Evolutionary conservation across 176 grass and related monocot species (phyloP), one percentile per base, ranked within the genome.

Genomic region (Saccharum officinarum): DNA sequence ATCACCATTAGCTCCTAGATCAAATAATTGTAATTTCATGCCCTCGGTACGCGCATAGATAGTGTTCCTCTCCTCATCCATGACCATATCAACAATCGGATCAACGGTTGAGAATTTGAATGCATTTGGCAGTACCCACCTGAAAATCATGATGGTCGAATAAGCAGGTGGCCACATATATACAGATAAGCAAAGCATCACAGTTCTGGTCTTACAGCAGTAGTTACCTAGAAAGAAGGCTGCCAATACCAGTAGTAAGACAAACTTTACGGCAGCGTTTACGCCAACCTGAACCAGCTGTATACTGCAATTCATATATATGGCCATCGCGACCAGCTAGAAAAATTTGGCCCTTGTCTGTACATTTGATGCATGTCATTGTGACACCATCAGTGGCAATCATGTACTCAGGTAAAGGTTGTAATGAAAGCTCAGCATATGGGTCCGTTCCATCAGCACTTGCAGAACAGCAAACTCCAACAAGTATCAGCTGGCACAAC

Each of bases 281-380:
- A 85, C 86, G 89, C 96, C 96, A 98, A 45, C 93, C 89, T 46
- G 96, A 98, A 66, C 96, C 96, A 87, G 76, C 89, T 78, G 96
- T 92, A 76, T 98, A 98, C 72, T 94, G 86, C 62, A 98, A 86
- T 86, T 98, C 96, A 82, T 98, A 95, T 79, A 98, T 92, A 60
- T 98, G 93, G 1, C 96, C 96, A 90, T 98, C 91, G 12, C 89
- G 91, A 10, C 91, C 96, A 34, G 93, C 88, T 49, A 98, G 82
- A 86, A 98, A 98, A 92, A 95, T 94, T 76, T 91, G 96, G 37
- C 96, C 96, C 28, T 89, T 92, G 73, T 98, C 91, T 37, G 96
- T 98, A 67, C 91, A 98, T 69, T 87, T 42, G 68, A 98, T 94
- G 87, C 93, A 94, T 71, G 92, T 93, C 91, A 95, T 90, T 80